phyloP scores from a whole-genome alignment of 2,329 filamentous ascomycete species.

The Tolypocladium ophioglossoides region DNA sequence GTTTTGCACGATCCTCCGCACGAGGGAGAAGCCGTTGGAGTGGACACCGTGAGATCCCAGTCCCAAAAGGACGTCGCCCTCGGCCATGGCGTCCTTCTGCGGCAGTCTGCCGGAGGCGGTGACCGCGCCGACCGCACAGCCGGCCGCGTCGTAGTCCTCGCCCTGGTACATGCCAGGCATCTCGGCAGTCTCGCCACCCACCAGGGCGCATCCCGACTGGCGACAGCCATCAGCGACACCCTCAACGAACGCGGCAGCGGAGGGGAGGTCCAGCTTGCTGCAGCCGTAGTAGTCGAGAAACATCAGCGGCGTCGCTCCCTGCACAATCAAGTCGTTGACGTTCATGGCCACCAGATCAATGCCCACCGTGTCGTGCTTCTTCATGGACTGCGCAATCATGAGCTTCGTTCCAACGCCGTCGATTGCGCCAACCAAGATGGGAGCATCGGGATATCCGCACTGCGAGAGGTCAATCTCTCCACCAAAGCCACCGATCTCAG shows the following conservation, averaged over 20 bases:
- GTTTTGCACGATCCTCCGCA: constrained; percentile 74
- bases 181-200: constrained; percentile 96
- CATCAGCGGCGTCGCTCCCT: constrained; percentile 88
- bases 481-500: constrained; percentile 91
- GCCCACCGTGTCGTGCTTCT: constrained; percentile 87
- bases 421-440: constrained; percentile 84
- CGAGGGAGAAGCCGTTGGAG: constrained; percentile 96
- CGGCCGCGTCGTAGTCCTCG: constrained; percentile 88
- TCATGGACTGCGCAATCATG: constrained; percentile 84
- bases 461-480: constrained; percentile 52
- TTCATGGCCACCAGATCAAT: constrained; percentile 99
- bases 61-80: constrained; percentile 78
- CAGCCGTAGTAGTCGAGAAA: constrained; percentile 98
- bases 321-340: constrained; percentile 93
- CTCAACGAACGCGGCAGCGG: constrained; percentile 76
- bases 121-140: constrained; percentile 81
- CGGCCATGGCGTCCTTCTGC: constrained; percentile 60
- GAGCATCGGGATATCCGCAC: constrained; percentile 63
- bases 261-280: constrained; percentile 69
- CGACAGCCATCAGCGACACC: constrained; percentile 84
- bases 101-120: constrained; percentile 61
- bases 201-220: constrained; percentile 75
- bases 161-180: constrained; percentile 92
- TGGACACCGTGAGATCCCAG: constrained; percentile 80
- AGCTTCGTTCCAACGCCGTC: constrained; percentile 96